Conservation (phyloP, 805 yeast genomes). For the Ogataea allantospora region DNA sequence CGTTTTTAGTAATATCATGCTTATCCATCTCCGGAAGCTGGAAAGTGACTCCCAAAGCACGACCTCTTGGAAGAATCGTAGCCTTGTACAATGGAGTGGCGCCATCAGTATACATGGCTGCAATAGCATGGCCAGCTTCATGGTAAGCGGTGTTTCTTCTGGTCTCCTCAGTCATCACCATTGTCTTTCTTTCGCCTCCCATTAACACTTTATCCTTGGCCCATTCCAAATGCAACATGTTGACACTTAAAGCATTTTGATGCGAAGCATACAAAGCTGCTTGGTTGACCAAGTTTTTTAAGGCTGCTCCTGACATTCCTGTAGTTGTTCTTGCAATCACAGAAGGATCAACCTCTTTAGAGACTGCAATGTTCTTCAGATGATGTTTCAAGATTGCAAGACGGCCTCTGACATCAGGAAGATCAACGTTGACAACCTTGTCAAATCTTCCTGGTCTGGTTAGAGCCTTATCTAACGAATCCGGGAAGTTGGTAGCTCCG, state of each 20-base stretch:
- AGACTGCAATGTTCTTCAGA: conserved; percentile 83
- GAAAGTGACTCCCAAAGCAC: conserved; percentile 95
- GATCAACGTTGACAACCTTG: conserved; percentile 88
- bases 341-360: conserved; percentile 82
- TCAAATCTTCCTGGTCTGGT: conserved; percentile 99
- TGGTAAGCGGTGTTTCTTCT: conserved; percentile 94
- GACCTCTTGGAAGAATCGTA: conserved; percentile 93
- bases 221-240: conserved; percentile 94
- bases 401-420: conserved; percentile 98
- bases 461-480: conserved; percentile 91
- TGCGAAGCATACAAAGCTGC: conserved; percentile 98
- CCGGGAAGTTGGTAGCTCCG: conserved; percentile 99
- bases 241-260: conserved; percentile 84
- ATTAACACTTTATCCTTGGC: conserved; percentile 96
- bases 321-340: conserved; percentile 96
- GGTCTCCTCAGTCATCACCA: conserved; percentile 96
- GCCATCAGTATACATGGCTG: conserved; percentile 92
- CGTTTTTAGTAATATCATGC: conserved; percentile 85
- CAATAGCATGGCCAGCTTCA: conserved; percentile 99
- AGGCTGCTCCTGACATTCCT: conserved; percentile 97
- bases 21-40: conserved; percentile 98
- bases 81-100: conserved; percentile 97
- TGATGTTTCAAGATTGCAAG: conserved; percentile 88
- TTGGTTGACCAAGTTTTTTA: conserved; percentile 93
- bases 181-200: conserved; percentile 97